These are phyloP conservation scores for Talaromyces sp. DNA, from an alignment of 2,329 filamentous ascomycete genomes.

Conservation along the genomic window DNA sequence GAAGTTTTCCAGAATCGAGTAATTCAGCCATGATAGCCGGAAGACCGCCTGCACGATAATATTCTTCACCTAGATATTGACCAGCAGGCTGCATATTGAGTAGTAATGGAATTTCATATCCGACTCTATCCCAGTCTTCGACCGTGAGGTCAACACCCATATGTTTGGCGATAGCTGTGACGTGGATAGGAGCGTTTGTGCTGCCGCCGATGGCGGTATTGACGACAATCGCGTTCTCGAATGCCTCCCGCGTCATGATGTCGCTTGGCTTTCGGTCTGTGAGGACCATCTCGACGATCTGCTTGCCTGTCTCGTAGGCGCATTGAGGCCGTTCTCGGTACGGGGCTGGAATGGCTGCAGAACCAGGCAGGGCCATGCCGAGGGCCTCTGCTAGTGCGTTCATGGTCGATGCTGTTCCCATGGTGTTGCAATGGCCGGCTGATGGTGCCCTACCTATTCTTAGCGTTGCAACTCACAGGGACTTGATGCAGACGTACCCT, in stretches of 20 bases:
- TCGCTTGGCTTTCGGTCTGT: slow-evolving; percentile 51
- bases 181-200: slow-evolving; percentile 56
- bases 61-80: slow-evolving; percentile 53
- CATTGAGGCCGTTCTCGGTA: slow-evolving; percentile 49
- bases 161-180: slow-evolving; percentile 54
- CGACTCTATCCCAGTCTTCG: slow-evolving; percentile 54
- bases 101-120: slow-evolving; percentile 50
- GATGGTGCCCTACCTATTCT: slow-evolving; percentile 39
- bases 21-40: slow-evolving; percentile 54
- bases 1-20: slow-evolving; percentile 47
- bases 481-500: slow-evolving; percentile 30
- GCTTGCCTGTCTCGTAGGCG: slow-evolving; percentile 48
- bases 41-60: slow-evolving; percentile 52
- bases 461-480: background rate
- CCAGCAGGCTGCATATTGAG: slow-evolving; percentile 56
- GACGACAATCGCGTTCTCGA: slow-evolving; percentile 55
- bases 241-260: slow-evolving; percentile 53
- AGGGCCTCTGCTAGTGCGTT: slow-evolving; percentile 52
- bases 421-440: slow-evolving; percentile 51
- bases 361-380: slow-evolving; percentile 52
- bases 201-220: slow-evolving; percentile 56
- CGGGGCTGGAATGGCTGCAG: slow-evolving; percentile 50
- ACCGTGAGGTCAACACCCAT: slow-evolving; percentile 50
- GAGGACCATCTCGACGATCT: slow-evolving; percentile 51
- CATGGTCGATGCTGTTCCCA: slow-evolving; percentile 54